These are phyloP conservation scores for Metarhizium brunneum DNA, from an alignment of 2,329 filamentous ascomycete species.

Conservation along the genomic window DNA sequence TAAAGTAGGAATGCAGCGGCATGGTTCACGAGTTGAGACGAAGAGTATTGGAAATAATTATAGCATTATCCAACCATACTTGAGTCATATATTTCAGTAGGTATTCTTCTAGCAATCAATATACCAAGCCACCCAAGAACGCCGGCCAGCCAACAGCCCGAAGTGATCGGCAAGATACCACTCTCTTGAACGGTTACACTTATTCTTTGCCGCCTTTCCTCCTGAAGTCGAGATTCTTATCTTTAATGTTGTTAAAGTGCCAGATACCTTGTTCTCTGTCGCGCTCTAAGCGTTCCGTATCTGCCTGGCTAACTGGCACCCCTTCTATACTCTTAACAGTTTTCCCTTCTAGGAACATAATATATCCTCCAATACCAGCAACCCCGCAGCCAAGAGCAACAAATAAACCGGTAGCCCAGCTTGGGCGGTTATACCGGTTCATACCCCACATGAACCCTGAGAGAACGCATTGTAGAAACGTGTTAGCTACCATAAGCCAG, in stretches of 20 bases:
- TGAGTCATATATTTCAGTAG: too few relatives aligned
- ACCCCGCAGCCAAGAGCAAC: conserved; percentile 65
- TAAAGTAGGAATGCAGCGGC: too few relatives aligned
- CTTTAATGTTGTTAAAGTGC: conserved; percentile 40
- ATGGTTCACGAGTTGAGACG: too few relatives aligned
- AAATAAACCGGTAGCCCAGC: conserved; percentile 72
- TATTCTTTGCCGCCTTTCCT: conserved; percentile 1
- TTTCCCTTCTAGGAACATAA: conserved; percentile 64
- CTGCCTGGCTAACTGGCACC: conserved; percentile 50
- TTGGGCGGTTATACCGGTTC: conserved; percentile 63
- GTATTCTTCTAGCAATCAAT: not conserved
- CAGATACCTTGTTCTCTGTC: conserved; percentile 47
- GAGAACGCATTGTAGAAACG: conserved; percentile 63
- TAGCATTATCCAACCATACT: too few relatives aligned
- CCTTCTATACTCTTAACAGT: conserved; percentile 64
- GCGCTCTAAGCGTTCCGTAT: conserved; percentile 37
- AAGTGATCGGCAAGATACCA: not conserved
- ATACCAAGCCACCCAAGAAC: not conserved
- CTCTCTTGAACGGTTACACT: not conserved
- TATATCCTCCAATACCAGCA: conserved; percentile 57
- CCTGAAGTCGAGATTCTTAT: conserved; percentile 18
- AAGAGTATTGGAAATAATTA: too few relatives aligned
- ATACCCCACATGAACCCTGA: conserved; percentile 78
- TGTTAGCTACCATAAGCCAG: conserved; percentile 72
- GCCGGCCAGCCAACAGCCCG: not conserved